phyloP scores from a whole-genome alignment of 2,329 filamentous ascomycete genomes.

The Dactylellina drechsleri region DNA sequence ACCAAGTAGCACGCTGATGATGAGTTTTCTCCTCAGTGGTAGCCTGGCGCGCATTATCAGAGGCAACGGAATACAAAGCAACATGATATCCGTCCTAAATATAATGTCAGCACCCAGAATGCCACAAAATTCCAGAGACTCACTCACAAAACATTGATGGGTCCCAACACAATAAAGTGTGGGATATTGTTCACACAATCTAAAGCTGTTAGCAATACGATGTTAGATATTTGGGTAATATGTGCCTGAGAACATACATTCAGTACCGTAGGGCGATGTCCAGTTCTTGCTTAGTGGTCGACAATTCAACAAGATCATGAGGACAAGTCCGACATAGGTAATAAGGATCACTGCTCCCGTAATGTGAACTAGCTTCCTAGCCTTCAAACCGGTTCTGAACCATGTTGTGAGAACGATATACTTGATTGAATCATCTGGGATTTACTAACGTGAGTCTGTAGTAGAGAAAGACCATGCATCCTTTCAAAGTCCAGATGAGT shows the following conservation, averaged over 20 bases:
- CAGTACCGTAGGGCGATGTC: slow-evolving; percentile 46
- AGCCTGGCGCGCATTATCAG: slow-evolving; percentile 39
- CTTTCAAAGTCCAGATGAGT: slow-evolving; percentile 51
- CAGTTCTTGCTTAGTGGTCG: slow-evolving; percentile 51
- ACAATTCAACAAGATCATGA: slow-evolving; percentile 53
- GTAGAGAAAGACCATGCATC: slow-evolving; percentile 53
- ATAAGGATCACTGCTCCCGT: slow-evolving; percentile 31
- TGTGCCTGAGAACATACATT: slow-evolving; percentile 22
- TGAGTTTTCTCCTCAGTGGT: slow-evolving; percentile 36
- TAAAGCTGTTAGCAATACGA: not conserved
- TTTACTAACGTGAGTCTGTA: slow-evolving; percentile 51
- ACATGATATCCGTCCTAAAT: slow-evolving; percentile 45
- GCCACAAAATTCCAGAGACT: not conserved
- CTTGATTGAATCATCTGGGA: not conserved
- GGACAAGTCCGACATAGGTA: slow-evolving; percentile 38
- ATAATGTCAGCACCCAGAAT: not conserved
- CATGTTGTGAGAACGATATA: not conserved
- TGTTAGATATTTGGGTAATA: not conserved
- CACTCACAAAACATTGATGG: slow-evolving; percentile 48
- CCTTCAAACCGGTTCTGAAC: slow-evolving; percentile 36
- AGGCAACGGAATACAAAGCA: slow-evolving; percentile 49
- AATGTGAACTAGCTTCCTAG: slow-evolving; percentile 42
- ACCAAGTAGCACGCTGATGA: slow-evolving; percentile 39
- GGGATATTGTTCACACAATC: slow-evolving; percentile 53
- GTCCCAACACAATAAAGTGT: slow-evolving; percentile 46